These are phyloP conservation scores for Cryptosporidium sp. DNA, from an alignment of 169 alveolate genomes.

Conservation along the genomic window DNA sequence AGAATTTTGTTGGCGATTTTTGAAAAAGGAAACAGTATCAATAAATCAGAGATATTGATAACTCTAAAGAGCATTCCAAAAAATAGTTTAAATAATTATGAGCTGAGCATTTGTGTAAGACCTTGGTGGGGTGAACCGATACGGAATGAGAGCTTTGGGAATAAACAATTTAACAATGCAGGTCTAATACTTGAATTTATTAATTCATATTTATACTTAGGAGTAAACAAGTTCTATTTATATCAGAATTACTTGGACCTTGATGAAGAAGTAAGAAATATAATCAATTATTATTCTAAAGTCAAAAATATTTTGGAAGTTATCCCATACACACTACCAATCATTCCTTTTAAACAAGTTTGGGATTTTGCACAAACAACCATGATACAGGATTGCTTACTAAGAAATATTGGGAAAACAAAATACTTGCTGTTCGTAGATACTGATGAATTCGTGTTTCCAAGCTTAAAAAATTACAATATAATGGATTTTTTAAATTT, in stretches of 20 bases:
- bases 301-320: conserved; percentile 9
- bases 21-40: background rate
- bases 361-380: conserved; percentile 72
- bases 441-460: conserved; percentile 63
- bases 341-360: conserved; percentile 64
- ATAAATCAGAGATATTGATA: conserved; percentile 12
- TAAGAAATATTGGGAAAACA: conserved; percentile 21
- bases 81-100: background rate
- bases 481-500: conserved; percentile 6
- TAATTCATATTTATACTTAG: conserved; percentile 29
- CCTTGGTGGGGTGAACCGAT: conserved; percentile 76
- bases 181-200: conserved; percentile 39
- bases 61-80: background rate
- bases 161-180: conserved; percentile 18
- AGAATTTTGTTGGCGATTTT: background rate
- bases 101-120: conserved; percentile 60
- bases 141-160: background rate
- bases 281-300: conserved; percentile 31
- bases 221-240: conserved; percentile 13
- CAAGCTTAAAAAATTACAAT: conserved; percentile 8
- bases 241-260: conserved; percentile 47
- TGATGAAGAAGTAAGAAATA: conserved; percentile 16
- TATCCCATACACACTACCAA: conserved; percentile 43
- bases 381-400: conserved; percentile 69
- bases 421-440: conserved; percentile 56